Conservation (phyloP, 257 asterid species). For the Solanum piurae region DNA sequence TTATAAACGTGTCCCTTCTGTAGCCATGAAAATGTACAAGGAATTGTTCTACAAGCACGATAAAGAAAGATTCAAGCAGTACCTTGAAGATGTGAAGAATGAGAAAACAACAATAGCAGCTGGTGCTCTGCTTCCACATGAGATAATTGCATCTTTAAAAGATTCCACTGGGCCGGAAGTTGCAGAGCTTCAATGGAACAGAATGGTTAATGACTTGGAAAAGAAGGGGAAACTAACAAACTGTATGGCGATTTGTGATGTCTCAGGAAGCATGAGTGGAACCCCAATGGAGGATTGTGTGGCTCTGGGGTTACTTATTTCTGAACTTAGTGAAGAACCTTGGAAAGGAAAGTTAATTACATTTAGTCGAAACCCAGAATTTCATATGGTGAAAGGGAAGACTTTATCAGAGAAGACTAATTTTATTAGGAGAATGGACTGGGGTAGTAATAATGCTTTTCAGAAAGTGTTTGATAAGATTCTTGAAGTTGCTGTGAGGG, state of each 20-base stretch:
- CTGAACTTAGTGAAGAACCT: not conserved
- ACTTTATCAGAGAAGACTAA: not conserved
- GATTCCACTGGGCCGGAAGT: not conserved
- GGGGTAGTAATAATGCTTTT: not conserved
- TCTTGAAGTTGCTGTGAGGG: not conserved
- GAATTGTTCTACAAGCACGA: not conserved
- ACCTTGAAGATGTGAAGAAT: not conserved
- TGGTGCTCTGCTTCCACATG: not conserved
- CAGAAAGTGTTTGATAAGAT: not conserved
- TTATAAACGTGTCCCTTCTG: not conserved
- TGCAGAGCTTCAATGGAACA: not conserved
- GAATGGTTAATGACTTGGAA: not conserved
- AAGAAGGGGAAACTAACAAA: not conserved
- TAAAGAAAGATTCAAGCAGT: not conserved
- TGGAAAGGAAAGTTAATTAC: not conserved
- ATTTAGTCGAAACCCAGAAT: not conserved
- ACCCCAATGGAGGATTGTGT: not conserved
- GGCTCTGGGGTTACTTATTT: not conserved
- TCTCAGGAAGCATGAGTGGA: not conserved
- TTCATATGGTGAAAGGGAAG: not conserved
- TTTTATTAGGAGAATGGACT: not conserved
- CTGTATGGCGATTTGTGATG: not conserved
- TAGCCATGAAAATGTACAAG: not conserved
- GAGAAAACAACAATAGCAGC: not conserved
- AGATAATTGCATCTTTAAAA: not conserved